phyloP scores from a whole-genome alignment of 768 basidiomycete genomes.

The Tulasnella sp. region DNA sequence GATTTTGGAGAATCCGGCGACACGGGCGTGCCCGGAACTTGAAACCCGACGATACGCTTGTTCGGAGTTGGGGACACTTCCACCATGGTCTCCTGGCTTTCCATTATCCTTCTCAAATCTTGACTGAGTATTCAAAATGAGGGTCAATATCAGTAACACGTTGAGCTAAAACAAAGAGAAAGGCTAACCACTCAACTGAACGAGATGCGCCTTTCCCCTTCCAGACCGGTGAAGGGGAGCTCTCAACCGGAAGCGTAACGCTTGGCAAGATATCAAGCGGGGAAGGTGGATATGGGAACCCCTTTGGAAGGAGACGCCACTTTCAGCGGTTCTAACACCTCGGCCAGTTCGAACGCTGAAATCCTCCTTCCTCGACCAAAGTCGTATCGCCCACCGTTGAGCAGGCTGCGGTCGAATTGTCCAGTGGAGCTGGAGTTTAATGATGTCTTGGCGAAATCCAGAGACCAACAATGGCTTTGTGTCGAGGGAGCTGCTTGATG shows the following conservation, averaged over 20 bases:
- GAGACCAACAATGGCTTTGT: constrained; percentile 32
- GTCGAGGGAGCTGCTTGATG: constrained; percentile 21
- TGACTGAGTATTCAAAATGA: constrained; percentile 40
- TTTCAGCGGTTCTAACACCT: constrained; percentile 25
- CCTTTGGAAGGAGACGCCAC: not conserved
- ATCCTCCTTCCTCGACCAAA: constrained; percentile 23
- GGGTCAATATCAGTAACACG: not conserved
- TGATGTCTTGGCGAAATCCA: constrained; percentile 24
- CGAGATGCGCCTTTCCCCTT: constrained; percentile 27
- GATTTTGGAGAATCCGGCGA: constrained; percentile 11
- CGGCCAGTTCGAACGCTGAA: constrained; percentile 36
- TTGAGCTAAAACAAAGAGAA: not conserved
- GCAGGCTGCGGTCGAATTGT: not conserved
- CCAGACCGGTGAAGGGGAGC: constrained; percentile 27
- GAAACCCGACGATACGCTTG: constrained; percentile 15
- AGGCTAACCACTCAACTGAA: constrained; percentile 27
- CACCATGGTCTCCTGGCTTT: constrained; percentile 42
- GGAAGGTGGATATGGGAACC: not conserved
- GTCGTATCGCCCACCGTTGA: constrained; percentile 15
- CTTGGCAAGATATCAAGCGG: not conserved
- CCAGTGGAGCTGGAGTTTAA: constrained; percentile 13
- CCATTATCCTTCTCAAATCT: constrained; percentile 82
- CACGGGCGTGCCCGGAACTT: constrained; percentile 20
- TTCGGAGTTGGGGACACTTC: constrained; percentile 11
- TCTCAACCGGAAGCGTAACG: constrained; percentile 23